Percentiles rank a stretch among this genome's conserved stretches.
Conservation (phyloP, 2,329 filamentous ascomycete genomes). For the Hirsutella rhossiliensis region DNA sequence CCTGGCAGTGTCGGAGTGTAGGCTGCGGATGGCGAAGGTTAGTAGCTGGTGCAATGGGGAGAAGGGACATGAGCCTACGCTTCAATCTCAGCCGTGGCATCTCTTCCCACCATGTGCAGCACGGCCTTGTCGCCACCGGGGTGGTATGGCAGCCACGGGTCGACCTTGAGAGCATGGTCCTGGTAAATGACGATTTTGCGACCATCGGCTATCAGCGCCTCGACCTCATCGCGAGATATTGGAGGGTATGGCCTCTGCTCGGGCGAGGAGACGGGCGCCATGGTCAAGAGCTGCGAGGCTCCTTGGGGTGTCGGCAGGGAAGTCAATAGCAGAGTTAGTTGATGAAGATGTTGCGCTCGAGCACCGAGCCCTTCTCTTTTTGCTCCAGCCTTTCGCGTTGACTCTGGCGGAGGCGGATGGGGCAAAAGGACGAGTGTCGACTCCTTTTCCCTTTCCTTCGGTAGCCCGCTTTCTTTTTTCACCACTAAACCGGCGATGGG, state of each 20-base stretch:
- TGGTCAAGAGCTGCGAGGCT: too few relatives aligned
- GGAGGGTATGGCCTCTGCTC: conserved; percentile 17
- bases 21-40: conserved; percentile 32
- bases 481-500: too few relatives aligned
- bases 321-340: too few relatives aligned
- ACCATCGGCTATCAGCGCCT: conserved; percentile 74
- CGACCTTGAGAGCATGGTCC: conserved; percentile 70
- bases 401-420: too few relatives aligned
- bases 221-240: conserved; percentile 29
- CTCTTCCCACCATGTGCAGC: conserved; percentile 81
- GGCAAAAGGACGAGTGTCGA: too few relatives aligned
- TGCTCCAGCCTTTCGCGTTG: too few relatives aligned
- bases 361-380: too few relatives aligned
- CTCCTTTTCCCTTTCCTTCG: too few relatives aligned
- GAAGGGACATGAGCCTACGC: conserved; percentile 46
- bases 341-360: too few relatives aligned
- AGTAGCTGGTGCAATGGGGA: background rate
- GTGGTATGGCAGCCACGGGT: conserved; percentile 80
- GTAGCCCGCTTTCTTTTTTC: too few relatives aligned
- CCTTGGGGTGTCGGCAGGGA: too few relatives aligned
- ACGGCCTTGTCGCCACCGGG: conserved; percentile 89
- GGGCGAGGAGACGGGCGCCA: background rate
- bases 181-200: conserved; percentile 71
- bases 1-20: conserved; percentile 72
- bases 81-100: conserved; percentile 89